These are phyloP conservation scores for Phyllosticta citribraziliensis DNA, from an alignment of 2,329 filamentous ascomycete genomes.

Conservation along the genomic window DNA sequence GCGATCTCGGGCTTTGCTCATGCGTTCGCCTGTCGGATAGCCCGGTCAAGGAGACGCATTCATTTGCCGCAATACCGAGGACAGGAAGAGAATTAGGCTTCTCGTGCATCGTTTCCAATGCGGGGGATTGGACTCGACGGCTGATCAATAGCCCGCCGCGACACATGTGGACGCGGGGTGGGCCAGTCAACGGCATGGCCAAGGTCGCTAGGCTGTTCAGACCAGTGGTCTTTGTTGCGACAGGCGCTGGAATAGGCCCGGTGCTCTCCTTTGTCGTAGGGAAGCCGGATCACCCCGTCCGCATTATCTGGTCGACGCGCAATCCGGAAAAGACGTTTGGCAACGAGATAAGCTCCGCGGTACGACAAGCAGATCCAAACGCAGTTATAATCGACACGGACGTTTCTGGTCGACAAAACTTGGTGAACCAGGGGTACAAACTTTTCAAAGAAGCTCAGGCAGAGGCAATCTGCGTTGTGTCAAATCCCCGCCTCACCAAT, in stretches of 20 bases:
- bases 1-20: neutral
- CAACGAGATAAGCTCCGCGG: conserved; percentile 42
- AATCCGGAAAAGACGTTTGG: conserved; percentile 56
- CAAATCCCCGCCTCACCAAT: conserved; percentile 57
- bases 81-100: conserved; percentile 14
- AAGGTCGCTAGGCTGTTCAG: conserved; percentile 23
- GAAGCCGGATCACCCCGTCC: conserved; percentile 28
- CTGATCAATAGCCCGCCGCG: conserved; percentile 18
- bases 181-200: conserved; percentile 23
- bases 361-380: conserved; percentile 48
- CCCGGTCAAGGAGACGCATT: conserved; percentile 26
- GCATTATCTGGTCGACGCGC: conserved; percentile 61
- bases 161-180: conserved; percentile 20
- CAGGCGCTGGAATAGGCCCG: conserved; percentile 27
- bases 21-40: conserved; percentile 8
- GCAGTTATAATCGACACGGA: conserved; percentile 61
- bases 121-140: conserved; percentile 25
- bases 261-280: conserved; percentile 43
- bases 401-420: conserved; percentile 45
- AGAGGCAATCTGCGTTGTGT: conserved; percentile 65
- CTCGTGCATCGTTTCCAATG: conserved; percentile 23
- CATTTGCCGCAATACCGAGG: conserved; percentile 29
- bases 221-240: conserved; percentile 24
- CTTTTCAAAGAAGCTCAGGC: conserved; percentile 38
- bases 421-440: conserved; percentile 46